Evolutionary conservation across 208 protist genomes (phyloP), one percentile per base, ranked within the genome.

Genomic region (Trypanosoma mega): DNA sequence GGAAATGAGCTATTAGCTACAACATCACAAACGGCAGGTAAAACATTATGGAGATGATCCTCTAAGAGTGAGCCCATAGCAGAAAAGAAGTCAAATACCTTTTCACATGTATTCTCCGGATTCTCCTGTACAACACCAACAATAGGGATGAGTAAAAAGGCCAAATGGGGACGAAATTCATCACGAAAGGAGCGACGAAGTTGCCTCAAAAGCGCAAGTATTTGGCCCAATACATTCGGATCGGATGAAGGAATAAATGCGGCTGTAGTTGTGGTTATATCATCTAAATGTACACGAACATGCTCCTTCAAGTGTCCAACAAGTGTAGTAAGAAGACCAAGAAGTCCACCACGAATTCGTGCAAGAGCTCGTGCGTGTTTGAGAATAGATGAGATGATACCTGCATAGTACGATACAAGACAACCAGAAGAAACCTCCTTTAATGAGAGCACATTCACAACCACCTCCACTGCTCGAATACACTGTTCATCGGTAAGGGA

Each of bases 401-500:
- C 71, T 47, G 67, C 57, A 56, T 92, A 85, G 56, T 71, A 80
- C 27, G 70, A 54, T 23, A 76, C 59, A 36, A 91, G 61, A 49
- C 55, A 78, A 34, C 69, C 70, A 21, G 61, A 55, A n/a, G 72
- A 74, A 2, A 77, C 54, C 31, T 90, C 72, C 44, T 81, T 78
- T 45, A 91, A 63, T 18, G 82, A 87, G 46, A 96, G 66, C 23
- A 89, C 69, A 50, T 84, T 76, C 9, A 82, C 81, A 44, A 96
- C 61, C 37, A 92, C 86, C 45, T 80, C 66, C 34, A 92, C 77
- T 1, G 80, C 86, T 54, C 78, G 78, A 51, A 92, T 55, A 69
- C 84, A 92, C 63, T 93, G 86, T 41, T 92, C 86, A 36, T 92
- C 86, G 4, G 84, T 83, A 29, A 92, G 68, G 14, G 82, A 91